Evolutionary conservation across 768 basidiomycete species (phyloP), one percentile per base, ranked within the genome.

Genomic region (Leucosporidium scottii): DNA sequence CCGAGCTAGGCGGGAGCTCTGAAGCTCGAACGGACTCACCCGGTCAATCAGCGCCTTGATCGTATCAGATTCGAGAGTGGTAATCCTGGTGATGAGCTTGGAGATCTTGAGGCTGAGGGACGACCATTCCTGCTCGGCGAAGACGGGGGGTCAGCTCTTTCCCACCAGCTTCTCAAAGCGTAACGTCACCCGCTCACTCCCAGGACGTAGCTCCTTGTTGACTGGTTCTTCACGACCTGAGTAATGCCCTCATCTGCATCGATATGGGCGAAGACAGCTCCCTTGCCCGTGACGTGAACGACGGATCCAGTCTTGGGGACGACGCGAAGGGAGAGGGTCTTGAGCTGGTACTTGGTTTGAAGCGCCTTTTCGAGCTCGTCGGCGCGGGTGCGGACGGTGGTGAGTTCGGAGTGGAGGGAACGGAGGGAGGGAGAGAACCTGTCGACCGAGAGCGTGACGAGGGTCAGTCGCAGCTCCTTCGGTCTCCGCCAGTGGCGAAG

Each of bases 11-110:
- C 17, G 49, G 59, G 1, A 39, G 23, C n/a, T 8, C 23, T 13
- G 31, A 25, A 31, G 7, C 23, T 15, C 20, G 10, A 30, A 54
- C 6, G 9, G 4, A 3, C 34, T 12, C 28, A 69, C 65, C 2
- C 70, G 61, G 2, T 63, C 53, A 20, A 67, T 53, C 21, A 71
- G 60, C 4, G 67, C 60, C 50, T 64, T 48, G 49, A 64, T 67
- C 31, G 69, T 66, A 2, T 67, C 62, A 8, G 27, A 20, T 34
- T 71, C 69, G 30, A 64, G 10, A 10, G 34, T 47, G 9, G 31
- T 28, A 31, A 71, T 67, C 27, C 48, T 44, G 9, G 51, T 23
- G 23, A 61, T 47, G 18, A 27, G 27, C 1, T 6, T n/a, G 4
- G 20, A 23, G 28, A 71, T 61, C 50, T 59, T 62, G 12, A 44